Base-by-base conservation (phyloP, 352 stramenopile genomes). In the Pythium biforme region DNA sequence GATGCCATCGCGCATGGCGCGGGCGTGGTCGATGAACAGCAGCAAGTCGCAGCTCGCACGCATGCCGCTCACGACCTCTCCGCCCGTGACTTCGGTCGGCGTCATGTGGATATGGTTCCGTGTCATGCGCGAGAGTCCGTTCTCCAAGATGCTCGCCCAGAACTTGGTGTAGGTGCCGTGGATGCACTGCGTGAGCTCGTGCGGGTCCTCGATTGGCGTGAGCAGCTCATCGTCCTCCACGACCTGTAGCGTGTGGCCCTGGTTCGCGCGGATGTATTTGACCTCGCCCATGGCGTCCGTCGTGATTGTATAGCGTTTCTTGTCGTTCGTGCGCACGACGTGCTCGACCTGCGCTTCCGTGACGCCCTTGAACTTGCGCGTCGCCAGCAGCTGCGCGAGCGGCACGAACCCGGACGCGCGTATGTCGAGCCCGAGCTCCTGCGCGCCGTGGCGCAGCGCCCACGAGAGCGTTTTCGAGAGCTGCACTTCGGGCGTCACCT, bases 51-150 rank as follows among this genome's bases (percentile, higher is more conserved):
- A 92, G 51, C 69, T 83, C 6, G 66, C 55, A 12, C 86, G 75
- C 73, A 96, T 91, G 59, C 86, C 86, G 43, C 86, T 94, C 20
- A 94, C 79, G 29, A 95, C 80, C 4, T 92, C 69, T 4, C 85
- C 73, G 10, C 59, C 62, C 22, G 49, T 58, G 1, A 76, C 62
- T 19, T 91, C 79, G 9, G 57, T 67, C 15, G 89, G 68, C 14
- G 86, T 79, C 59, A 95, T 91, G 62, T 96, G 88, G 25, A 96
- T 92, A 54, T 96, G 88, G 53, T 96, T 96, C 6, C 88, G 73
- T 56, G 72, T 66, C 88, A 96, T 96, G 19, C 85, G 86, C 20
- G 66, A 87, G 6, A 96, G 60, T 0, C 88, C 88, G 0, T 59
- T 62, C 15, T 68, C 60, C 41, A 68, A 62, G 37, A 95, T 95